phyloP scores from a whole-genome alignment of 2,329 filamentous ascomycete genomes.

The Botrytis deweyae region DNA sequence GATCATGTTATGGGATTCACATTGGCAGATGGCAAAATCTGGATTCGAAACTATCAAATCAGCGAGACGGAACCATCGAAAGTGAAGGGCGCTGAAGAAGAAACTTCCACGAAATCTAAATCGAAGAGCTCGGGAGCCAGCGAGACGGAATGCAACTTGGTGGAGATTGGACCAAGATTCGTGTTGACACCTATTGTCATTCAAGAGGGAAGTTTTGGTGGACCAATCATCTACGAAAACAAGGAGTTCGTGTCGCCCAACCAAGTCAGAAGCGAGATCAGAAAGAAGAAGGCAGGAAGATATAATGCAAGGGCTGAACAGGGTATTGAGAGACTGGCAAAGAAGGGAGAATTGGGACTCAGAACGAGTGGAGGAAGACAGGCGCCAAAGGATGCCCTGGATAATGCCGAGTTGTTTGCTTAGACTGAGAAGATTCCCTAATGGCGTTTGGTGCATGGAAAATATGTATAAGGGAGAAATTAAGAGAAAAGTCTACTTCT shows the following conservation, averaged over 20 bases:
- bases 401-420: slow-evolving; percentile 74
- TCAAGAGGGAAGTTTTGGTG: slow-evolving; percentile 90
- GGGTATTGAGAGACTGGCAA: slow-evolving; percentile 67
- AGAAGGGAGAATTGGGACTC: slow-evolving; percentile 75
- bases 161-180: slow-evolving; percentile 92
- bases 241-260: slow-evolving; percentile 96
- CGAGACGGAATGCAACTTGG: slow-evolving; percentile 75
- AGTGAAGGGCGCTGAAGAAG: slow-evolving; percentile 41
- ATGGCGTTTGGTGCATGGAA: slow-evolving; percentile 23
- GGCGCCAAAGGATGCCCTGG: slow-evolving; percentile 66
- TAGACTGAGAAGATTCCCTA: slow-evolving; percentile 42
- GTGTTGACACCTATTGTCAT: slow-evolving; percentile 94
- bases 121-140: slow-evolving; percentile 44
- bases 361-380: slow-evolving; percentile 63
- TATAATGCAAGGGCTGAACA: slow-evolving; percentile 78
- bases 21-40: slow-evolving; percentile 88
- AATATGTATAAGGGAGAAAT: slow-evolving; percentile 10
- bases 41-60: slow-evolving; percentile 94
- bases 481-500: background rate
- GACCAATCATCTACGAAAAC: slow-evolving; percentile 97
- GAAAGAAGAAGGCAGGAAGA: slow-evolving; percentile 70
- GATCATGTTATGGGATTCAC: slow-evolving; percentile 95
- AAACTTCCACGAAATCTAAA: slow-evolving; percentile 43
- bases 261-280: slow-evolving; percentile 81
- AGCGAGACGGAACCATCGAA: slow-evolving; percentile 71